phyloP scores from a whole-genome alignment of 495 filamentous ascomycete genomes.

The Penicillium egyptiacum region DNA sequence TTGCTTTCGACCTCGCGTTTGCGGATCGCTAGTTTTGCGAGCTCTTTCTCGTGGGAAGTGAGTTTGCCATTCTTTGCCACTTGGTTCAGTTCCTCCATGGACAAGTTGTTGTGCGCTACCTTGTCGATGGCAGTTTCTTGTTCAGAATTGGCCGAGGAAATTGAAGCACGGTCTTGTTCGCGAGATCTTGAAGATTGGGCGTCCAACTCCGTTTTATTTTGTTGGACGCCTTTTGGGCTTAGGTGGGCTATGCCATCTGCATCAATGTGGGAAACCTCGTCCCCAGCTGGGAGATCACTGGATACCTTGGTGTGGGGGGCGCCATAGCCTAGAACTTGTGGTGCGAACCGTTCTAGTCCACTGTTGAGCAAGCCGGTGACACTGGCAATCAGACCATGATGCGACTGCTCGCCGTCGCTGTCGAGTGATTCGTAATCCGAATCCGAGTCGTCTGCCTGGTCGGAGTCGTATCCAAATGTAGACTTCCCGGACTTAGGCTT shows the following conservation, averaged over 20 bases:
- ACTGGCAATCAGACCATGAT: slow-evolving; percentile 47
- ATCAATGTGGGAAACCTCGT: not conserved
- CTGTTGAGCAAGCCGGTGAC: slow-evolving; percentile 44
- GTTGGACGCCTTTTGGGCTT: slow-evolving; percentile 20
- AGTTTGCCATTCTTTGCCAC: slow-evolving; percentile 37
- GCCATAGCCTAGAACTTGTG: slow-evolving; percentile 52
- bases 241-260: not conserved
- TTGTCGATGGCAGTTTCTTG: slow-evolving; percentile 22
- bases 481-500: slow-evolving; percentile 20
- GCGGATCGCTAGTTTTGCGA: slow-evolving; percentile 70
- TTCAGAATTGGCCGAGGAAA: slow-evolving; percentile 28
- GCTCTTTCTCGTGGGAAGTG: slow-evolving; percentile 67
- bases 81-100: slow-evolving; percentile 28
- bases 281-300: slow-evolving; percentile 25
- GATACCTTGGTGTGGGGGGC: slow-evolving; percentile 33
- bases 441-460: slow-evolving; percentile 10
- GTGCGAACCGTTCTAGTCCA: slow-evolving; percentile 43
- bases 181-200: not conserved
- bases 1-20: slow-evolving; percentile 70
- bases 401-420: slow-evolving; percentile 25
- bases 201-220: slow-evolving; percentile 1
- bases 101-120: slow-evolving; percentile 24
- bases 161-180: slow-evolving; percentile 16
- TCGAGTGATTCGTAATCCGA: slow-evolving; percentile 19
- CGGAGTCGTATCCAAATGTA: slow-evolving; percentile 10